Base-by-base conservation (phyloP, 2,329 filamentous ascomycete genomes). In the Trichoderma koningii region DNA sequence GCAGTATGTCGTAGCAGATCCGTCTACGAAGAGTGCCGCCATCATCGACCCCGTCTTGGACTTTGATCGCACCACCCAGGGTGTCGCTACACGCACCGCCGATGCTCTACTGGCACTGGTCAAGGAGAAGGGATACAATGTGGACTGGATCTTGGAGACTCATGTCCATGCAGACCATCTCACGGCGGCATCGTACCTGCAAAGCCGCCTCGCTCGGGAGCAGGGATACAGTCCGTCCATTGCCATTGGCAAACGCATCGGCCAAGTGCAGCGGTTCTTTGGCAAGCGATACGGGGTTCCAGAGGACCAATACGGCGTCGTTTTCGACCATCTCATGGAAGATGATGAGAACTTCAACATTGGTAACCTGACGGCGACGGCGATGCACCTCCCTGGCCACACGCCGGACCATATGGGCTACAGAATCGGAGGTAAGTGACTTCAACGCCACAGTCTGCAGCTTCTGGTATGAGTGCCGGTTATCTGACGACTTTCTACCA, bases 41-140 rank as follows among this genome's bases (percentile, higher is more conserved):
- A 84, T 89, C 59, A 87, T 89, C 68, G 87, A 89, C 69, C 78
- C 87, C 0, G 87, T 89, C 0, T 71, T 89, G 3, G 81, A 89
- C 71, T 88, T 81, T 66, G 80, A 87, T 52, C 77, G 79, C 0
- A 60, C 69, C 21, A 77, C 69, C 1, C 71, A 73, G 47, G 66
- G 68, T 2, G 78, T 89, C 65, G 77, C 73, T 6, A 88, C 86
- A 0, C 53, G 69, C 0, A 76, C 82, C 0, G 87, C 87, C 2
- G 85, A 89, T 65, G 51, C 66, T 0, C 68, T 89, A 0, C 75
- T 89, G 0, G 68, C 75, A 0, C 26, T 83, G 0, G 71, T 85
- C 7, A 68, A 71, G 4, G 69, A 80, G 1, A 72, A 82, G 1
- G 75, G 75, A 1, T 87, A 87, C 70, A 78, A 67, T 0, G 70